Evolutionary conservation across 1,284 basidiomycete species (phyloP).

Genomic region (Mycena citricolor): DNA sequence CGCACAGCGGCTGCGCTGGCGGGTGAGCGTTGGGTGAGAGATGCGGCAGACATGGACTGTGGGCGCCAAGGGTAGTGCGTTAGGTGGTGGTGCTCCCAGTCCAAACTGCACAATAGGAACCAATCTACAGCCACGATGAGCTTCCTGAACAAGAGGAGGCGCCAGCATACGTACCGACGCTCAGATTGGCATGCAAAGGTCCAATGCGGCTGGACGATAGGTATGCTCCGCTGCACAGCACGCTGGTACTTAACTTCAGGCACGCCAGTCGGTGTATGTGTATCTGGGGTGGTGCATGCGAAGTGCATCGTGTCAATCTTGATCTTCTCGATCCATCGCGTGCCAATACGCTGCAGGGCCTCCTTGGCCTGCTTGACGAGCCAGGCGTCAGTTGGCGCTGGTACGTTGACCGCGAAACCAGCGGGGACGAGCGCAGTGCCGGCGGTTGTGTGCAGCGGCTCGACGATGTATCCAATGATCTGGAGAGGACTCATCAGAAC

Average conservation of each 20-base stretch:
- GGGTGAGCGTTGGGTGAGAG: too few species aligned
- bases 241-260: conserved; percentile 88
- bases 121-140: too few species aligned
- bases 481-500: too few species aligned
- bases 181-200: conserved; percentile 82
- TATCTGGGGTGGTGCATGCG: conserved; percentile 86
- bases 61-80: too few species aligned
- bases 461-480: too few species aligned
- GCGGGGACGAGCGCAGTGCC: conserved; percentile 91
- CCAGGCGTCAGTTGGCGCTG: too few species aligned
- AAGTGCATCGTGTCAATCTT: conserved; percentile 97
- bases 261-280: conserved; percentile 59
- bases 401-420: conserved; percentile 85
- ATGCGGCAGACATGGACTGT: too few species aligned
- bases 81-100: too few species aligned
- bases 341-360: conserved; percentile 80
- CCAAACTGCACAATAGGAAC: too few species aligned
- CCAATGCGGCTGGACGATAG: conserved; percentile 90
- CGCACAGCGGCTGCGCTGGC: too few species aligned
- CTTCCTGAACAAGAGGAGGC: too few species aligned
- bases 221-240: conserved; percentile 86
- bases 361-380: conserved; percentile 76
- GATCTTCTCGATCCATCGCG: conserved; percentile 87
- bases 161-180: conserved; percentile 71
- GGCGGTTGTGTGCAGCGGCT: conserved; percentile 91